Evolutionary conservation across 2,329 filamentous ascomycete species (phyloP).

Genomic region (Fusarium euwallaceae): DNA sequence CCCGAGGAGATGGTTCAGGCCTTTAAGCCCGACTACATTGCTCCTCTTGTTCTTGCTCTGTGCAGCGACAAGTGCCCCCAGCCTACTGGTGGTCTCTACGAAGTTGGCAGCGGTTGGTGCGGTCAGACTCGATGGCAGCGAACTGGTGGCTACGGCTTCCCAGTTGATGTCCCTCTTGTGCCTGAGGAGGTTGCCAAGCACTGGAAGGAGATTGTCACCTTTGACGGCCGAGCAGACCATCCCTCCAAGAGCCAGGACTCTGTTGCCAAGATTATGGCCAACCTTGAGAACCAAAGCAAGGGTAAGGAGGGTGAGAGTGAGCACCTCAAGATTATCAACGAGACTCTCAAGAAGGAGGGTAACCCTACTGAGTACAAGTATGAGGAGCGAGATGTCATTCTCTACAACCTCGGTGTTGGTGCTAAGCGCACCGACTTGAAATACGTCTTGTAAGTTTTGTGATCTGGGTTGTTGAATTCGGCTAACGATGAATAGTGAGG

Average conservation of each 20-base stretch:
- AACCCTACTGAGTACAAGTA: constrained; percentile 83
- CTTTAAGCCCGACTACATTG: constrained; percentile 99
- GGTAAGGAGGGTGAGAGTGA: constrained; percentile 69
- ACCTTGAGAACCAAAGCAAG: constrained; percentile 82
- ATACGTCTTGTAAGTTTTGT: constrained; percentile 76
- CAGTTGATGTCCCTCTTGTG: constrained; percentile 83
- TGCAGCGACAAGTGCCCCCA: constrained; percentile 87
- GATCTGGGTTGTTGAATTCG: no score
- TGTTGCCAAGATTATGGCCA: constrained; percentile 81
- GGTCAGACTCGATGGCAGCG: constrained; percentile 96
- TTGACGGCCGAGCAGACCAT: constrained; percentile 89
- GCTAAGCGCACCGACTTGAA: constrained; percentile 90
- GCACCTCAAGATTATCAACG: constrained; percentile 80
- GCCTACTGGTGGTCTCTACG: constrained; percentile 89
- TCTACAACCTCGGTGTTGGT: constrained; percentile 96
- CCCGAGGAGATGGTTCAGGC: constrained; percentile 98
- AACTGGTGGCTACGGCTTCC: constrained; percentile 90
- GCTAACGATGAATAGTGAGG: constrained; percentile 69
- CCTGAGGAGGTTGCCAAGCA: constrained; percentile 85
- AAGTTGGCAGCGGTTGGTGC: constrained; percentile 95
- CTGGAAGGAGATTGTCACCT: constrained; percentile 85
- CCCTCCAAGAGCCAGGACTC: constrained; percentile 84
- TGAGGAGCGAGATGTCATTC: constrained; percentile 87
- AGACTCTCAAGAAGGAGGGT: constrained; percentile 78
- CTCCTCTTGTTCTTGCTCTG: constrained; percentile 89